Evolutionary conservation across 2,329 filamentous ascomycete genomes (phyloP), one percentile per base, ranked within the genome.

Genomic region (Chrysoporthe puriensis): DNA sequence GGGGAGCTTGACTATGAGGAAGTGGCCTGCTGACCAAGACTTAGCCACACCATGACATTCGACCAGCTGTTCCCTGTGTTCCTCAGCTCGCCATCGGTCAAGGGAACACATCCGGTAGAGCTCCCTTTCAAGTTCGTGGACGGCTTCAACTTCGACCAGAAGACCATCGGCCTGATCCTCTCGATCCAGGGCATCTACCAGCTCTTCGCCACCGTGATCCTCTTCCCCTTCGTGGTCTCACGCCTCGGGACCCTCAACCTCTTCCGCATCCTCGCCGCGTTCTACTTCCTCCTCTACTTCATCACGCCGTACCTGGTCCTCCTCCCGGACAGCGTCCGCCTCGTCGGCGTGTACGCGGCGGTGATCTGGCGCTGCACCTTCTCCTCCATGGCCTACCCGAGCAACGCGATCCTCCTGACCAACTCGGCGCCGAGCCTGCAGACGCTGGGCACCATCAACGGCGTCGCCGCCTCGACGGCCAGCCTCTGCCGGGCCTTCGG

Each of bases 11-110:
- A 36, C 4, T 16, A n/a, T 26, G 16, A 7, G 13, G 32, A 43
- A 16, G 11, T 34, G 14, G 14, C 44, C 34, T 50, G 64, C 75
- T 79, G 70, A 76, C 74, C 60, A 8, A 43, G 40, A 43, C 70
- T 52, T 74, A 97, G 94, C 81, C 95, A 98, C 81, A 97, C 95
- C 14, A 97, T 99, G 80, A 96, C 94, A 0, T 96, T 97, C 73
- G 96, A 99, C 79, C 92, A 97, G 75, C 86, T 98, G 61, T 90
- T 98, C 73, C 95, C 96, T 0, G 92, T 97, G 1, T 93, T 99
- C 73, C 88, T 99, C 75, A 95, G 92, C 78, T 92, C 92, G 57
- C 79, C 80, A 18, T 77, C 81, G 11, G 84, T 84, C 1, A 77
- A 79, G 18, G 73, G 81, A 77, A 85, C 74, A 76, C 85, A 75